Conservation (phyloP, 2,329 filamentous ascomycete genomes). For the Rhytidhysteron rufulum region DNA sequence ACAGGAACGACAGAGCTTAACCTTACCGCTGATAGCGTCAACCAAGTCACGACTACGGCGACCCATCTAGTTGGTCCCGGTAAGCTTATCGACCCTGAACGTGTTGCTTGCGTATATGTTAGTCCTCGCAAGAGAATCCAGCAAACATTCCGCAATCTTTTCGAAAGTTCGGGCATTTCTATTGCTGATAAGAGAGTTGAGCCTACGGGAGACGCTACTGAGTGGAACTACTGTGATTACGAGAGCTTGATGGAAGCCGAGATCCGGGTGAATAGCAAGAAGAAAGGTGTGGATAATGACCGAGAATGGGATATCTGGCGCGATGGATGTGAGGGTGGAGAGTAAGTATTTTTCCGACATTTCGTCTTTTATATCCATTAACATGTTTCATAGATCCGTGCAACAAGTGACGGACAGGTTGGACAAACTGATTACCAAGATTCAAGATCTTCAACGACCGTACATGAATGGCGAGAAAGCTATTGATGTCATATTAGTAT, state of each 20-base stretch:
- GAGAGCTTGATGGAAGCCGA: constrained; percentile 62
- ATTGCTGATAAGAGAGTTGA: constrained; percentile 47
- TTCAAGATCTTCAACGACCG: constrained; percentile 58
- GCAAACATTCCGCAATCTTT: constrained; percentile 49
- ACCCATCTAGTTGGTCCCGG: constrained; percentile 46
- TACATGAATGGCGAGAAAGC: constrained; percentile 40
- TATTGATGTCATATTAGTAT: constrained; percentile 63
- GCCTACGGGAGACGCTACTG: constrained; percentile 68
- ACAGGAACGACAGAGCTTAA: constrained; percentile 45
- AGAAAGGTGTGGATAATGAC: constrained; percentile 53
- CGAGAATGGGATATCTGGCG: constrained; percentile 78
- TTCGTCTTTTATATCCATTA: not conserved
- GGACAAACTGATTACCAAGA: constrained; percentile 69
- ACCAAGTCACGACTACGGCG: constrained; percentile 45
- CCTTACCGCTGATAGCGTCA: constrained; percentile 16
- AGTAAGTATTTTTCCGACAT: constrained; percentile 41
- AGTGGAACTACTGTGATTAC: constrained; percentile 88
- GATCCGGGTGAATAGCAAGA: constrained; percentile 56
- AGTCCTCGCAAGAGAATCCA: constrained; percentile 49
- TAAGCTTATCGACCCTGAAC: constrained; percentile 50
- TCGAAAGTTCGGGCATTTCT: constrained; percentile 60
- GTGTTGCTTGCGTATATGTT: constrained; percentile 46
- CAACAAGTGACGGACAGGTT: constrained; percentile 66
- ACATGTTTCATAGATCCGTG: constrained; percentile 44
- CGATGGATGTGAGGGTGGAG: constrained; percentile 83